Percentiles rank a stretch among this genome's conserved stretches.
Conservation (phyloP, 2,329 filamentous ascomycete species). For the Stagonosporopsis tanaceti region DNA sequence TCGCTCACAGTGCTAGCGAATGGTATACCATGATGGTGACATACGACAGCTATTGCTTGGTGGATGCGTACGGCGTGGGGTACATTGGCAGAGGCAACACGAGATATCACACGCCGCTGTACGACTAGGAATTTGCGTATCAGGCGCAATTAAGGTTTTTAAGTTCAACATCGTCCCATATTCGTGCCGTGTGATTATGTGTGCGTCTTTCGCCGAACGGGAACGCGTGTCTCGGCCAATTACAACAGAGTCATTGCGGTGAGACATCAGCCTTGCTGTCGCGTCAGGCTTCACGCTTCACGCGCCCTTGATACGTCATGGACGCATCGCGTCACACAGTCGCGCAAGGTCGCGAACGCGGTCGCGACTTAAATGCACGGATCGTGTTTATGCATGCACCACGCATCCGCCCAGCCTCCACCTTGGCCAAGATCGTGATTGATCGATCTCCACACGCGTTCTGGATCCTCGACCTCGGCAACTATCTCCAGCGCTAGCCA, state of each 20-base stretch:
- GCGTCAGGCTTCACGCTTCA: slow-evolving; percentile 16
- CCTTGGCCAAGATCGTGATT: slow-evolving; percentile 8
- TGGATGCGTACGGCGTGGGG: slow-evolving; percentile 26
- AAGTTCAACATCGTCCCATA: slow-evolving; percentile 3
- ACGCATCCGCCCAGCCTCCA: slow-evolving; percentile 1
- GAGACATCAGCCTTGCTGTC: neutral
- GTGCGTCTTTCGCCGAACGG: neutral
- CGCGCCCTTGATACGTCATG: slow-evolving; percentile 10
- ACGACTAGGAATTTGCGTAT: slow-evolving; percentile 36
- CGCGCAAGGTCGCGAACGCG: slow-evolving; percentile 16
- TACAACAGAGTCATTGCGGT: neutral
- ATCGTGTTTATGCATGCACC: neutral
- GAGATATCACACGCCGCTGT: slow-evolving; percentile 28
- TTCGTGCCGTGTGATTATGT: neutral
- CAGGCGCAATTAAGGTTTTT: slow-evolving; percentile 30
- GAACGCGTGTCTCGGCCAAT: neutral
- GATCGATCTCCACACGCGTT: slow-evolving; percentile 7
- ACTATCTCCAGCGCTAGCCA: slow-evolving; percentile 12
- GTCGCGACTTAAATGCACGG: slow-evolving; percentile 4
- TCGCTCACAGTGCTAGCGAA: slow-evolving; percentile 43
- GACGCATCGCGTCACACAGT: slow-evolving; percentile 9
- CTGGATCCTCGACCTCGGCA: slow-evolving; percentile 16
- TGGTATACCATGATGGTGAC: slow-evolving; percentile 42
- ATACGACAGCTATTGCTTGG: slow-evolving; percentile 40
- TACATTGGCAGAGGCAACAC: slow-evolving; percentile 15